phyloP scores from a whole-genome alignment of 2,329 filamentous ascomycete species.

The Colletotrichum plurivorum region DNA sequence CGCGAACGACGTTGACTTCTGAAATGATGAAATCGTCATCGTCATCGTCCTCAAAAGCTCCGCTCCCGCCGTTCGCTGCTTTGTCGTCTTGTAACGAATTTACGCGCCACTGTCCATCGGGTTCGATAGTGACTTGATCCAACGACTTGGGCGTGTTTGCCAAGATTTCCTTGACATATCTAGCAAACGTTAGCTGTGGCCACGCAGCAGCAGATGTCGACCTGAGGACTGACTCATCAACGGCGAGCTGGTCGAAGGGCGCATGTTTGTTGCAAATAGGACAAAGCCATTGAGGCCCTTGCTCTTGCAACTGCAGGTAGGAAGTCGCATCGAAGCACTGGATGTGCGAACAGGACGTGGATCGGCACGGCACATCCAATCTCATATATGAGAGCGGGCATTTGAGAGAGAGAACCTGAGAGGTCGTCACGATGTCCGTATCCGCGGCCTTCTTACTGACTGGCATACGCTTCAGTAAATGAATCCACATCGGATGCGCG shows the following conservation, averaged over 20 bases:
- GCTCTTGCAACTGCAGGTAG: constrained; percentile 94
- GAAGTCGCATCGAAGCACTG: constrained; percentile 96
- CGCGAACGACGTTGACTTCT: constrained; percentile 55
- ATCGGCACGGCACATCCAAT: constrained; percentile 84
- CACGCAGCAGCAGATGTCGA: not conserved
- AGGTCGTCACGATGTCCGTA: constrained; percentile 89
- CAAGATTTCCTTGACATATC: constrained; percentile 91
- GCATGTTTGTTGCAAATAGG: constrained; percentile 91
- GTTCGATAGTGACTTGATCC: constrained; percentile 92
- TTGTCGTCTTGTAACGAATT: constrained; percentile 52
- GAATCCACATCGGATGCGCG: no score
- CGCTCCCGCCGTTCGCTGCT: constrained; percentile 43
- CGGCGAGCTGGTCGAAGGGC: constrained; percentile 84
- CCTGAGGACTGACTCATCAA: constrained; percentile 79
- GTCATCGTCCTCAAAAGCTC: constrained; percentile 50
- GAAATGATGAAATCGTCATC: constrained; percentile 67
- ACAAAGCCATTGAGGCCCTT: constrained; percentile 97
- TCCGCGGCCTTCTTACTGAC: constrained; percentile 87
- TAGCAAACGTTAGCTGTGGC: constrained; percentile 37
- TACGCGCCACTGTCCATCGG: constrained; percentile 81
- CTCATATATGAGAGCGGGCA: constrained; percentile 91
- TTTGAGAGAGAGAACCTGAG: constrained; percentile 90
- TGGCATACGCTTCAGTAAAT: constrained; percentile 54
- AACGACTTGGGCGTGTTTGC: constrained; percentile 77
- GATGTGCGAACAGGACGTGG: constrained; percentile 85